Conservation (phyloP, 495 filamentous ascomycete species). For the Aspergillus ostianus region DNA sequence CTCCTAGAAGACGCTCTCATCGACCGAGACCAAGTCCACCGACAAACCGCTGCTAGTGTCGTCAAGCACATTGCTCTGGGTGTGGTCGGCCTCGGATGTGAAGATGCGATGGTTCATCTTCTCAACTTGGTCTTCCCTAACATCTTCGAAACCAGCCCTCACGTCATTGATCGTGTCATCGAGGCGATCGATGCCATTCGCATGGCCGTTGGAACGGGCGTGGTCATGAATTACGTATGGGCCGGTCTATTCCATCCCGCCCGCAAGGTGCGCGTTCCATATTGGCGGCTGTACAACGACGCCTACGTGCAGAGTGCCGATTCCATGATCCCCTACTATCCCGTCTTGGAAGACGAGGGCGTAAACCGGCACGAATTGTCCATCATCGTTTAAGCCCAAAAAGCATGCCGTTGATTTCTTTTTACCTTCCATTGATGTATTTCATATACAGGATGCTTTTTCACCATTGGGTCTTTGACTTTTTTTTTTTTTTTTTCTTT, state of each 20-base stretch:
- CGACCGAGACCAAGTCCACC: conserved; percentile 97
- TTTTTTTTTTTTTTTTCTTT: conserved; percentile 18
- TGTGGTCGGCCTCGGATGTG: conserved; percentile 94
- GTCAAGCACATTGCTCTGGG: conserved; percentile 97
- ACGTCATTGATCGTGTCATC: conserved; percentile 97
- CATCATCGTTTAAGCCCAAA: conserved; percentile 67
- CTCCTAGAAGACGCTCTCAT: conserved; percentile 96
- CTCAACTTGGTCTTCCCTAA: conserved; percentile 96
- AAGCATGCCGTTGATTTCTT: conserved; percentile 4
- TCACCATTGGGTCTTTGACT: conserved; percentile 21
- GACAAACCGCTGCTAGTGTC: conserved; percentile 92
- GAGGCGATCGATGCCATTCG: conserved; percentile 97
- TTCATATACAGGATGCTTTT: conserved; percentile 6
- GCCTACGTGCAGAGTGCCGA: conserved; percentile 94
- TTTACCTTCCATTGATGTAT: conserved; percentile 11
- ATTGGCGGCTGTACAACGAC: conserved; percentile 95
- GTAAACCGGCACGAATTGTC: conserved; percentile 73
- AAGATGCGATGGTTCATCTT: conserved; percentile 97
- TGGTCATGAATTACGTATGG: conserved; percentile 97
- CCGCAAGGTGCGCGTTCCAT: conserved; percentile 86
- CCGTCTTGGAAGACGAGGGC: conserved; percentile 72
- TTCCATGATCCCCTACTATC: conserved; percentile 94
- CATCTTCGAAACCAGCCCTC: conserved; percentile 95
- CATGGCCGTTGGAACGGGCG: conserved; percentile 86
- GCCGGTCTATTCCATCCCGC: conserved; percentile 96